Conservation (phyloP, 2,329 filamentous ascomycete species). For the Amphichorda felina region DNA sequence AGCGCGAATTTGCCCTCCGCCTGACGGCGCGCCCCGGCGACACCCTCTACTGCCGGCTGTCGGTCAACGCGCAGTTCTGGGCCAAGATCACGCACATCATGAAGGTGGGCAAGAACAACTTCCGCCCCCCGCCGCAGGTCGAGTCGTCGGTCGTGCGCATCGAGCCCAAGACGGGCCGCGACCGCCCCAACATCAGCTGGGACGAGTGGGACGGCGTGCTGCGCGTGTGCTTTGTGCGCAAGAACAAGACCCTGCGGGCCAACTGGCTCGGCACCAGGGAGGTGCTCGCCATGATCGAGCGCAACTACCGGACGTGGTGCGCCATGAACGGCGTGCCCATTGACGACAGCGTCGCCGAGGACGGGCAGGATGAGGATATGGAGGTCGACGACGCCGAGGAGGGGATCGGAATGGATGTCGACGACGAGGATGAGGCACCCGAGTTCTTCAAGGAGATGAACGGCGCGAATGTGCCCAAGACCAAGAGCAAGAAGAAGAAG, state of each 20-base stretch:
- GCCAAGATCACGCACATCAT: constrained; percentile 58
- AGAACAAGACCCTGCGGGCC: constrained; percentile 81
- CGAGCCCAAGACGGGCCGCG: constrained; percentile 68
- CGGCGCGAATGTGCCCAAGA: constrained; percentile 33
- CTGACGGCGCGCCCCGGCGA: constrained; percentile 82
- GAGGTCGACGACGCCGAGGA: constrained; percentile 30
- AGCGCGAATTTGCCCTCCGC: constrained; percentile 86
- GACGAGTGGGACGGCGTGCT: constrained; percentile 92
- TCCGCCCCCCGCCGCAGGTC: constrained; percentile 86
- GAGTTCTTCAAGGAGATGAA: constrained; percentile 67
- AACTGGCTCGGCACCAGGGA: constrained; percentile 72
- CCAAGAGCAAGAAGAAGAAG: constrained; percentile 61
- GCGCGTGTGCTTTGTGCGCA: constrained; percentile 57
- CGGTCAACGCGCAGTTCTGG: constrained; percentile 88
- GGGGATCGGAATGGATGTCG: constrained; percentile 38
- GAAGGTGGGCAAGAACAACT: constrained; percentile 95
- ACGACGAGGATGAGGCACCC: constrained; percentile 53
- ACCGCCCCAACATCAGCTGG: constrained; percentile 77
- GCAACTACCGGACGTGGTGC: constrained; percentile 85
- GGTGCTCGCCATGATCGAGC: constrained; percentile 69
- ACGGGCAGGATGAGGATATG: constrained; percentile 25
- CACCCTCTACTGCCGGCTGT: constrained; percentile 79
- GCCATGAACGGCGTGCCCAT: constrained; percentile 72
- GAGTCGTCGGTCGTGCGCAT: constrained; percentile 86
- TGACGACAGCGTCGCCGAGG: constrained; percentile 49